Percentiles rank a stretch among this genome's conserved stretches.
These are phyloP conservation scores for Phytophthora quininea DNA, from an alignment of 352 stramenopile species.

Conservation along the genomic window DNA sequence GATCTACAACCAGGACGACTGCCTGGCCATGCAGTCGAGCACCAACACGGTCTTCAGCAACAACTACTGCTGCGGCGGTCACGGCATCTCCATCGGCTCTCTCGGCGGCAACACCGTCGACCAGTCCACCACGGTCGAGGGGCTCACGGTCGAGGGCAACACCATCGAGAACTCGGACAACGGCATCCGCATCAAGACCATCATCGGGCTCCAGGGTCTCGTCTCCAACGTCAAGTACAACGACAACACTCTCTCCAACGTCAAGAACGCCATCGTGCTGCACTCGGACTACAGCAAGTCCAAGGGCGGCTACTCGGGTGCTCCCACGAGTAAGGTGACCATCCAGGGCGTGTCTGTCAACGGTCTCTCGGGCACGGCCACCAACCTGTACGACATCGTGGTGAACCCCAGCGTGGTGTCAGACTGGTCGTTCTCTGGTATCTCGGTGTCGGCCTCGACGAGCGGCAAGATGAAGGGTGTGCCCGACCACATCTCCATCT, in stretches of 20 bases:
- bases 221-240: constrained; percentile 21
- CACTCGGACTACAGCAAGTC: constrained; percentile 26
- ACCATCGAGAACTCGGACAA: constrained; percentile 31
- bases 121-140: constrained; percentile 19
- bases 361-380: constrained; percentile 20
- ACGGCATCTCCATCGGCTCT: constrained; percentile 33
- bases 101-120: constrained; percentile 18
- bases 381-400: constrained; percentile 26
- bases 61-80: constrained; percentile 26
- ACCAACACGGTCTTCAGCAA: constrained; percentile 21
- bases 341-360: constrained; percentile 29
- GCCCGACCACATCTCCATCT: constrained; percentile 12
- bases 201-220: constrained; percentile 20
- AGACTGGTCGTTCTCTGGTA: constrained; percentile 24
- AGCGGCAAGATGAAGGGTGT: constrained; percentile 19
- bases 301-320: constrained; percentile 9
- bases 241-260: constrained; percentile 19
- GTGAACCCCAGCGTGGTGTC: constrained; percentile 24
- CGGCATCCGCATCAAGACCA: constrained; percentile 25
- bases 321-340: constrained; percentile 26
- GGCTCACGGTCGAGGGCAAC: constrained; percentile 23
- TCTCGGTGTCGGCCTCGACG: constrained; percentile 17
- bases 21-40: constrained; percentile 25
- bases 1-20: constrained; percentile 39
- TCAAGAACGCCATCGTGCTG: constrained; percentile 21